A percentile compares a stretch with the other conserved stretches of the same genome.
Evolutionary conservation across 2,329 filamentous ascomycete species (phyloP).

Genomic region (Fonsecaea pedrosoi): DNA sequence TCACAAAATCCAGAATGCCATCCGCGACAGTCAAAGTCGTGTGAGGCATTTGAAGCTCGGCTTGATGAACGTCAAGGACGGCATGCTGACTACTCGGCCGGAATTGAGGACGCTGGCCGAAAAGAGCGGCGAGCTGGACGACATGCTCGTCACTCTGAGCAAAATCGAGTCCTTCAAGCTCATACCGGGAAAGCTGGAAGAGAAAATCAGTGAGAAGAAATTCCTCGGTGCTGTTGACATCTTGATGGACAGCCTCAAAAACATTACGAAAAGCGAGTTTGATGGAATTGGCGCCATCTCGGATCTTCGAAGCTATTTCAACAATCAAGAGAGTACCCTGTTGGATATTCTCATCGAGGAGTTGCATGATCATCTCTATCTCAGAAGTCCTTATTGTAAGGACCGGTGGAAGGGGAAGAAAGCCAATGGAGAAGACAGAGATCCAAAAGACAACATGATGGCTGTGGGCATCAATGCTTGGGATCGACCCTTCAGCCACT

Average conservation of each 20-base stretch:
- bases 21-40: conserved; percentile 83
- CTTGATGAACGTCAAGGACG: conserved; percentile 78
- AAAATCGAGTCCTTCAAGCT: conserved; percentile 87
- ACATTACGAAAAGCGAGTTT: conserved; percentile 84
- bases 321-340: conserved; percentile 88
- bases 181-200: conserved; percentile 90
- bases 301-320: conserved; percentile 85
- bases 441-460: conserved; percentile 37
- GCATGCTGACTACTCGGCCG: conserved; percentile 82
- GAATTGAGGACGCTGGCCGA: conserved; percentile 89
- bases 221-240: conserved; percentile 93
- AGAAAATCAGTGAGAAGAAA: conserved; percentile 92
- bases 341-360: conserved; percentile 98
- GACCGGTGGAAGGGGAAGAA: conserved; percentile 86
- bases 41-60: conserved; percentile 83
- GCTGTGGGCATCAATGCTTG: conserved; percentile 47
- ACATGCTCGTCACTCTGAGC: conserved; percentile 80
- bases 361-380: conserved; percentile 93
- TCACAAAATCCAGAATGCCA: conserved; percentile 95
- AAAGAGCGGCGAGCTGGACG: conserved; percentile 88
- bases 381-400: conserved; percentile 97
- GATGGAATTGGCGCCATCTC: conserved; percentile 88
- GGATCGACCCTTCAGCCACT: conserved; percentile 63
- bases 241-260: conserved; percentile 81
- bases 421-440: conserved; percentile 45